Evolutionary conservation across 306 rosid genomes (phyloP).

Genomic region (Acmispon strigosus): DNA sequence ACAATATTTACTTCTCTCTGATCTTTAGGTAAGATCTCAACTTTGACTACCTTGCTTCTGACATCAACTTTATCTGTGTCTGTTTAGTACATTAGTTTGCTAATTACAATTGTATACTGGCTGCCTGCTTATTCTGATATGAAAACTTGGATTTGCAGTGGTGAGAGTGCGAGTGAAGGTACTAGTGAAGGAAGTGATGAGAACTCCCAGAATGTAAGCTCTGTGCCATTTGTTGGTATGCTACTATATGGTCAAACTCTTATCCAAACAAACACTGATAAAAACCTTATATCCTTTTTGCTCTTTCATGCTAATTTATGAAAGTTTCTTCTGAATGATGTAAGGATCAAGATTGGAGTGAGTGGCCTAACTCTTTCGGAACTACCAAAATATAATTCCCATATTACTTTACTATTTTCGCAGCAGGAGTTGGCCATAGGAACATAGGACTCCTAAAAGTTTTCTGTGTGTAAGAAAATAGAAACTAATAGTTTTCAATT

Average conservation of each 20-base stretch:
- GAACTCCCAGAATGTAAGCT: conserved; percentile 88
- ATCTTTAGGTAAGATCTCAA: no score
- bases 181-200: conserved; percentile 94
- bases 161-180: conserved; percentile 92
- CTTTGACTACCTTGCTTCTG: no score
- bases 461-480: neutral
- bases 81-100: no score
- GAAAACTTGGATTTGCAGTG: conserved; percentile 56
- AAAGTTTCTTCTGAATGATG: neutral
- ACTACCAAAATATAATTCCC: neutral
- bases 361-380: neutral
- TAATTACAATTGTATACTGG: conserved; percentile 14
- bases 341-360: neutral
- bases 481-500: neutral
- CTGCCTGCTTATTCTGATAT: conserved; percentile 31
- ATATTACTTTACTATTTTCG: neutral
- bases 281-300: no score
- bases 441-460: neutral
- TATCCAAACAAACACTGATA: neutral
- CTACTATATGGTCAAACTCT: neutral
- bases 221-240: conserved; percentile 5
- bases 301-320: neutral
- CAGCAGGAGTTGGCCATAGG: neutral
- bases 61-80: no score
- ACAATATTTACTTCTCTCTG: no score